Evolutionary conservation across 2,329 filamentous ascomycete species (phyloP), one percentile per base, ranked within the genome.

Genomic region (Bimuria novae-zelandiae): DNA sequence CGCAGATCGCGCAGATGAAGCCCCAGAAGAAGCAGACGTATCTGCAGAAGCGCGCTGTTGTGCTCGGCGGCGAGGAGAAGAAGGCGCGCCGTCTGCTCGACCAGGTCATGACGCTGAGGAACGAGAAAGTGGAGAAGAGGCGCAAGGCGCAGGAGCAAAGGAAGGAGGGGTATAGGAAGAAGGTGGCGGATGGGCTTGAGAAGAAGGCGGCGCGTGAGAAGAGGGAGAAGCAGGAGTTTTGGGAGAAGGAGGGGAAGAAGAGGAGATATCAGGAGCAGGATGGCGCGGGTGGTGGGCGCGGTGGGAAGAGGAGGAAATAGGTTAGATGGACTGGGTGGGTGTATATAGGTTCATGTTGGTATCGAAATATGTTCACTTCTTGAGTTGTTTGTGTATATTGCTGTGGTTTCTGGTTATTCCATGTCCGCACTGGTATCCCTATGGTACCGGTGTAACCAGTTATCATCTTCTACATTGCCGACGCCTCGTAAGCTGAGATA

Each of bases 41-140:
- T 74, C 82, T 96, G 81, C 91, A 96, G 79, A 97, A 97, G 79
- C 89, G 94, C 8, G 94, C 93, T 12, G 91, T 97, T n/a, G 91
- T 97, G 25, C 82, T 88, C 11, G 87, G 87, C 22, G 75, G 74
- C 37, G 93, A 97, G 74, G 94, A 99, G 82, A 91, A 89, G 81
- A 89, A 88, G 74, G 92, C 92, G 4, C 82, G 94, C 27, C 87
- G 92, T 63, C 79, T 99, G 60, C 88, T 99, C 86, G 89, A 96
- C 78, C 94, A 97, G 80, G 84, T 99, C 47, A 89, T 90, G 69
- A 93, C 92, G 14, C 80, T 99, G 68, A 81, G 92, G 62, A 96
- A 95, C 68, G 94, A 97, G 69, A 94, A 95, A 73, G 84, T 88
- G 25, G 90, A 89, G 63, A 95, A 94, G 80, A 80, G 94, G 40